A percentile compares a stretch with the other conserved stretches of the same genome.
These are phyloP conservation scores for Glycine latifolia DNA, from an alignment of 306 rosid genomes.

Conservation along the genomic window DNA sequence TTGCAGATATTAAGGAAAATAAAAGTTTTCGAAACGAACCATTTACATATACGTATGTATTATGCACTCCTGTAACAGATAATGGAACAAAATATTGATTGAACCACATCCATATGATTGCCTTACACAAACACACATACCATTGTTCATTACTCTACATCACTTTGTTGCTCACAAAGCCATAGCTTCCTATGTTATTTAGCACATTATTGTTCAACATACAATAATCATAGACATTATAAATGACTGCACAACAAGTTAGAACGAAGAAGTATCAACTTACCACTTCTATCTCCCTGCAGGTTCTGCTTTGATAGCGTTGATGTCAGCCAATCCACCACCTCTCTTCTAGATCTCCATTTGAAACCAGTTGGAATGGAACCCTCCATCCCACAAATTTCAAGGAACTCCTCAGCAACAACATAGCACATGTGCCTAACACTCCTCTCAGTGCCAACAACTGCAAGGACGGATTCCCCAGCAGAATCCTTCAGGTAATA, in stretches of 20 bases:
- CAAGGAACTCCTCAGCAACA: slow-evolving; percentile 82
- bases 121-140: slow-evolving; percentile 8
- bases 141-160: slow-evolving; percentile 3
- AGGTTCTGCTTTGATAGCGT: slow-evolving; percentile 87
- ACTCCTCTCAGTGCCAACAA: slow-evolving; percentile 98
- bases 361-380: slow-evolving; percentile 74
- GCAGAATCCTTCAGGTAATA: slow-evolving; percentile 91
- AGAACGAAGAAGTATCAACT: slow-evolving; percentile 24
- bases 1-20: neutral
- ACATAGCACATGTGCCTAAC: slow-evolving; percentile 98
- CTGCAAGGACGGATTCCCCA: slow-evolving; percentile 91
- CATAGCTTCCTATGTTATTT: neutral
- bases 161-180: slow-evolving; percentile 23
- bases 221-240: neutral
- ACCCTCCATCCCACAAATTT: slow-evolving; percentile 71
- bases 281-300: slow-evolving; percentile 77
- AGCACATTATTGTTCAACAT: slow-evolving; percentile 10
- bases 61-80: slow-evolving; percentile 14
- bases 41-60: neutral
- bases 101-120: slow-evolving; percentile 2
- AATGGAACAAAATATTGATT: slow-evolving; percentile 13
- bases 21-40: neutral
- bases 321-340: slow-evolving; percentile 98
- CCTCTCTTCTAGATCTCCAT: slow-evolving; percentile 99
- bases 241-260: slow-evolving; percentile 4